Conservation (phyloP, 257 asterid genomes). For the Handroanthus guayacan region DNA sequence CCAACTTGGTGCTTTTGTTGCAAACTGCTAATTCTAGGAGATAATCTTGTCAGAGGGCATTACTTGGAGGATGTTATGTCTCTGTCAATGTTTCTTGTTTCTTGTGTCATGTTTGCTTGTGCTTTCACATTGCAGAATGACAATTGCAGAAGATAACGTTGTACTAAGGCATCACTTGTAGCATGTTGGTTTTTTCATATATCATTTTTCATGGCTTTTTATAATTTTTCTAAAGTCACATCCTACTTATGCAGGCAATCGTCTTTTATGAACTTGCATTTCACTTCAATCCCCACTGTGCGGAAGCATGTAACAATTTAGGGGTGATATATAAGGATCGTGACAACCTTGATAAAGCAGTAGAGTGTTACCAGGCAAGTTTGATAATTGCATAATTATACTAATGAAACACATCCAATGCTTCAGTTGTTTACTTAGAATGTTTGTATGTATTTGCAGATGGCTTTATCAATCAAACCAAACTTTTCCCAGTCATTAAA, state of each 20-base stretch:
- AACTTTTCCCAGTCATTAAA: slow-evolving; percentile 96
- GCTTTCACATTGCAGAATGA: slow-evolving; percentile 16
- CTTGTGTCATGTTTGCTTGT: slow-evolving; percentile 20
- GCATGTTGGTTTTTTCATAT: slow-evolving; percentile 27
- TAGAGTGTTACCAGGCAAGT: slow-evolving; percentile 96
- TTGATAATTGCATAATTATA: slow-evolving; percentile 35
- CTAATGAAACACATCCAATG: slow-evolving; percentile 12
- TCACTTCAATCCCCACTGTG: slow-evolving; percentile 99
- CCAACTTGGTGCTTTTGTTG: slow-evolving; percentile 25
- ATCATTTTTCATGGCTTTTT: slow-evolving; percentile 15
- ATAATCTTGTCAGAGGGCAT: slow-evolving; percentile 26
- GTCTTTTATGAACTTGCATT: slow-evolving; percentile 98
- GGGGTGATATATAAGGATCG: slow-evolving; percentile 98
- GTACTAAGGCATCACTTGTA: slow-evolving; percentile 17
- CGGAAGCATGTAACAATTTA: slow-evolving; percentile 99
- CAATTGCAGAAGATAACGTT: slow-evolving; percentile 23
- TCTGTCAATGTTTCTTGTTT: slow-evolving; percentile 19
- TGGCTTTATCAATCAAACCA: slow-evolving; percentile 94
- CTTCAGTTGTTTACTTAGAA: slow-evolving; percentile 34
- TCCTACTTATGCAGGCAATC: slow-evolving; percentile 77
- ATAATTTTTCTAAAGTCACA: slow-evolving; percentile 21
- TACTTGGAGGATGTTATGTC: slow-evolving; percentile 14
- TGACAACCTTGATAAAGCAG: slow-evolving; percentile 99
- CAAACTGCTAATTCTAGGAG: slow-evolving; percentile 26
- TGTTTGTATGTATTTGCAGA: slow-evolving; percentile 55